Base-by-base conservation (phyloP, 257 asterid species). In the Solanum corneliomulleri region DNA sequence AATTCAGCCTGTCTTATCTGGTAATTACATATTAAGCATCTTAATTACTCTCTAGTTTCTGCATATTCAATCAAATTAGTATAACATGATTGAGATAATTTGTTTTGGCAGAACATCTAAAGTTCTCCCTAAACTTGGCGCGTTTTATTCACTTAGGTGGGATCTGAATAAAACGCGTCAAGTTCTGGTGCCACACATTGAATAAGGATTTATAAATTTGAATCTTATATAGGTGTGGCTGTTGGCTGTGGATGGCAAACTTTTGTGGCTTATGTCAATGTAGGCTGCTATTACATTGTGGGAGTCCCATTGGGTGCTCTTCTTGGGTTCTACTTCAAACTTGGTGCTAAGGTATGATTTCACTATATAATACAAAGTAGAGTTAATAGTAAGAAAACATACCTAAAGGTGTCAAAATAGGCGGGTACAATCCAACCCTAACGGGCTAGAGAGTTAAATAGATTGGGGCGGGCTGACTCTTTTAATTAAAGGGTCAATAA, bases 241-340 rank as follows among this genome's bases (percentile, higher is more conserved):
- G 92, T 91, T 82, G 93, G 93, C 2, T 91, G 92, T 84, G 93
- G 93, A 87, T 91, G 93, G 92, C 92, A 89, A 91, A 39, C 88
- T 1, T 88, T 91, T 60, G 93, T 89, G 44, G 93, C 93, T 1
- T 91, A 89, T 21, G 91, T 91, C 1, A 91, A 89, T 13, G 85
- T 91, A 15, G 93, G 91, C 15, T 91, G 92, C 71, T 91, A 89
- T 77, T 91, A 91, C 44, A 23, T 89, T 11, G 93, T 91, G 9
- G 93, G 93, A 42, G 41, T 91, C 11, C 93, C 92, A 5, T 3
- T 91, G 52, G 93, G 93, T 72, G 31, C 77, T 4, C 52, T 91
- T 5, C 33, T 87, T 9, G 92, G 93, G 29, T 89, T 89, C 74
- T 89, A 89, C 83, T 91, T 91, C 92, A 81, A 91, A 7, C 37